These are phyloP conservation scores for Pythium guiyangense DNA, from an alignment of 352 stramenopile genomes.

Conservation along the genomic window DNA sequence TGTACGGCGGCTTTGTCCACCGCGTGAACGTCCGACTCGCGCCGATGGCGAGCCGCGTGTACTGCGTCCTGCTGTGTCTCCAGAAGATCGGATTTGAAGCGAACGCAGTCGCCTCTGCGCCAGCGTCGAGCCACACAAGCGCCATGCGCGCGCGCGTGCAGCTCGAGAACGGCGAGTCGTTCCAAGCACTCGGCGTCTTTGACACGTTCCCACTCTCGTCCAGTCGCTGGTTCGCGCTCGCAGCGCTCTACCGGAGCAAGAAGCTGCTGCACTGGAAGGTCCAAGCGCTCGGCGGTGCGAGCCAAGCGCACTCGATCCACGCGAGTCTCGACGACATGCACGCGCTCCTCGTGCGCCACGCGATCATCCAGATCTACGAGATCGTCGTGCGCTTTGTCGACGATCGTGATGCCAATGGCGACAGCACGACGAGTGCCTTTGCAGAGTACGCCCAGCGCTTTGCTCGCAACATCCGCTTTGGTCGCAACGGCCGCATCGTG, in stretches of 20 bases:
- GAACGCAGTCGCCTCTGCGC: neutral
- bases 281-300: conserved; percentile 35
- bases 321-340: conserved; percentile 50
- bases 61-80: conserved; percentile 51
- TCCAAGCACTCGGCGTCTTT: conserved; percentile 42
- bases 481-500: conserved; percentile 50
- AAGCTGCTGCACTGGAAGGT: conserved; percentile 45
- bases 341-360: conserved; percentile 29
- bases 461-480: conserved; percentile 60
- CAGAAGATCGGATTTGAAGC: conserved; percentile 17
- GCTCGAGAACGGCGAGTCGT: conserved; percentile 47
- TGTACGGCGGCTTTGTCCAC: conserved; percentile 46
- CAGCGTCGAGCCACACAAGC: neutral
- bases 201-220: conserved; percentile 29
- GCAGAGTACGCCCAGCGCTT: conserved; percentile 40
- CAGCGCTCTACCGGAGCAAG: conserved; percentile 45
- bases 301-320: conserved; percentile 44
- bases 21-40: conserved; percentile 37
- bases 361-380: conserved; percentile 64
- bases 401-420: too few relatives aligned
- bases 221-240: conserved; percentile 49
- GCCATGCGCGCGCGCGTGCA: conserved; percentile 23
- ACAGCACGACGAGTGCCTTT: conserved; percentile 15
- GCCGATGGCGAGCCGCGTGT: conserved; percentile 32
- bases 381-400: conserved; percentile 32